Conservation (phyloP, 371 early-diverging fungal species). For the Mucor piriformis region DNA sequence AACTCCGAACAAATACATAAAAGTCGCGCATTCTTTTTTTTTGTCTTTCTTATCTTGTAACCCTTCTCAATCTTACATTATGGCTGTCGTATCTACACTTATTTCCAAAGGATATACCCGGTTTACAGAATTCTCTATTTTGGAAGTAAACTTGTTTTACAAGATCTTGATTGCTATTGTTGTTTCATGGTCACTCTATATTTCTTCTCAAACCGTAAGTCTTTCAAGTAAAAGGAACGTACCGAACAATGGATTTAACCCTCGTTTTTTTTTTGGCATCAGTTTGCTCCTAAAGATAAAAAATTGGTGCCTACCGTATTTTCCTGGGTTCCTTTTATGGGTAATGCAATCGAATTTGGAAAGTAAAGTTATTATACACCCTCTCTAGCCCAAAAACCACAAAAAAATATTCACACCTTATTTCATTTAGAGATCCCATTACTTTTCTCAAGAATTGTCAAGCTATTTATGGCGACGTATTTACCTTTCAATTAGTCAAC, state of each 20-base stretch:
- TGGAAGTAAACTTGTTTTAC: constrained; percentile 17
- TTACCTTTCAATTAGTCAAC: constrained; percentile 92
- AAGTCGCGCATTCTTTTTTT: no score
- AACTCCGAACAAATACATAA: no score
- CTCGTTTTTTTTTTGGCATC: background rate
- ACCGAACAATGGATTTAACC: background rate
- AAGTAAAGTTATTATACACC: constrained; percentile 42
- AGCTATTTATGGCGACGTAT: constrained; percentile 85
- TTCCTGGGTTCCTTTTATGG: constrained; percentile 88
- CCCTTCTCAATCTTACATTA: constrained; percentile 13
- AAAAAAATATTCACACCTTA: background rate
- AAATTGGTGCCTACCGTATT: constrained; percentile 83
- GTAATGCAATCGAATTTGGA: constrained; percentile 87
- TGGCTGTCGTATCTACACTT: constrained; percentile 32
- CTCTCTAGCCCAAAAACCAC: background rate
- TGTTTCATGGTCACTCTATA: constrained; percentile 37
- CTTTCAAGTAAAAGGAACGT: background rate
- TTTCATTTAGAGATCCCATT: constrained; percentile 71
- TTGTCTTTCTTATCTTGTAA: no score
- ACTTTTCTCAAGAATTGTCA: constrained; percentile 74
- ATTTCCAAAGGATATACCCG: background rate
- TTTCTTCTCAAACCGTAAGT: constrained; percentile 48
- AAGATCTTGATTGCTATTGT: constrained; percentile 36
- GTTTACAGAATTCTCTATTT: constrained; percentile 2
- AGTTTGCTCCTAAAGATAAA: constrained; percentile 58